These are phyloP conservation scores for Tremella mesenterica DNA, from an alignment of 768 basidiomycete species.

Conservation along the genomic window DNA sequence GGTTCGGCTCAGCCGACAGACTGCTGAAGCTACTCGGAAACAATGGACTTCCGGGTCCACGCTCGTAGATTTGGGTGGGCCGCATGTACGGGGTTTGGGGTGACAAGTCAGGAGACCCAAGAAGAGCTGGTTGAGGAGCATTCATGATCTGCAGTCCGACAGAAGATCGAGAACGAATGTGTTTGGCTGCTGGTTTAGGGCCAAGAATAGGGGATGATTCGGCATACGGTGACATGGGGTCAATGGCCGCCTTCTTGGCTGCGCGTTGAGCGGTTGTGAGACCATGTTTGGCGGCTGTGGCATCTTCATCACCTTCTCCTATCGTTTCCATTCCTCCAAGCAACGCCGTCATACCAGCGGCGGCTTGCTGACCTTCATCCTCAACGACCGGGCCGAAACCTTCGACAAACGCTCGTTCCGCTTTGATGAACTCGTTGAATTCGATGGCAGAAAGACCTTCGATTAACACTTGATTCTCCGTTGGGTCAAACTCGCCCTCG, in stretches of 20 bases:
- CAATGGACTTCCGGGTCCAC: constrained; percentile 63
- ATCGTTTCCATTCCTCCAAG: constrained; percentile 31
- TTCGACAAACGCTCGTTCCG: constrained; percentile 11
- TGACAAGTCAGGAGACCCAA: constrained; percentile 3
- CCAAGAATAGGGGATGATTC: neutral
- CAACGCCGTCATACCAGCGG: constrained; percentile 35
- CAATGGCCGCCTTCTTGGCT: neutral
- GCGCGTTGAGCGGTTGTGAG: constrained; percentile 26
- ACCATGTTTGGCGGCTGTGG: neutral
- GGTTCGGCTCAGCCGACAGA: constrained; percentile 58
- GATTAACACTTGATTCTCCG: constrained; percentile 36
- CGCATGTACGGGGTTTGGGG: constrained; percentile 22
- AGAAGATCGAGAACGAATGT: constrained; percentile 32
- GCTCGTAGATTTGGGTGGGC: constrained; percentile 46
- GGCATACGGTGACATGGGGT: constrained; percentile 18
- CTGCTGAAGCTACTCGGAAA: constrained; percentile 75
- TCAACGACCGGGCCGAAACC: constrained; percentile 33
- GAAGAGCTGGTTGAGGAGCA: constrained; percentile 11
- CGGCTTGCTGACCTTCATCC: constrained; percentile 24
- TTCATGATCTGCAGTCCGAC: constrained; percentile 41
- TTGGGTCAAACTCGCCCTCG: constrained; percentile 29
- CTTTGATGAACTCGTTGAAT: constrained; percentile 13
- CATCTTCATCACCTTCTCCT: constrained; percentile 29
- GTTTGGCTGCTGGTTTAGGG: neutral
- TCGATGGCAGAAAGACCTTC: constrained; percentile 34